Percentiles rank a stretch among this genome's conserved stretches.
These are phyloP conservation scores for Lecanosticta acicola DNA, from an alignment of 2,329 filamentous ascomycete species.

Conservation along the genomic window DNA sequence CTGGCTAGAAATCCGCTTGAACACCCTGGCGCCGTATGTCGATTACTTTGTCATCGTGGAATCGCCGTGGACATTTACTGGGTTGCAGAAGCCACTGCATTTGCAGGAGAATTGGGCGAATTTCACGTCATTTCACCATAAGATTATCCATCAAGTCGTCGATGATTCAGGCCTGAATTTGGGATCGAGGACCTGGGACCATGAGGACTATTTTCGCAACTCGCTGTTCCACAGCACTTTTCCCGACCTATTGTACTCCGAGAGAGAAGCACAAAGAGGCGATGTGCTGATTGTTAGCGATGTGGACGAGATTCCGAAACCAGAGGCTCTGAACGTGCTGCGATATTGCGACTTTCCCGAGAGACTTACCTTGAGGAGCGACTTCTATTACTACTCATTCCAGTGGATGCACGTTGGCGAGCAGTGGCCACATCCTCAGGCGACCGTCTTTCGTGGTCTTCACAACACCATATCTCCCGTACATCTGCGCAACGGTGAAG, in stretches of 20 bases:
- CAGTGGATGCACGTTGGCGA: slow-evolving; percentile 27
- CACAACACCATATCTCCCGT: slow-evolving; percentile 48
- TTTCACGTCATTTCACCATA: slow-evolving; percentile 51
- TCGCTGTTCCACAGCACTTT: slow-evolving; percentile 55
- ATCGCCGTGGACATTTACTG: slow-evolving; percentile 54
- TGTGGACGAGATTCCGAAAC: slow-evolving; percentile 54
- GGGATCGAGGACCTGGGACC: slow-evolving; percentile 44
- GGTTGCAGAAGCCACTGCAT: slow-evolving; percentile 49
- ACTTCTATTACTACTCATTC: slow-evolving; percentile 30
- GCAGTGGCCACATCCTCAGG: slow-evolving; percentile 56
- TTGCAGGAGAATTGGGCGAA: slow-evolving; percentile 49
- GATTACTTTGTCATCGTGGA: slow-evolving; percentile 64
- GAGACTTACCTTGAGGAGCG: slow-evolving; percentile 24
- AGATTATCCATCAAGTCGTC: slow-evolving; percentile 57
- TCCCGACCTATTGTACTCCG: slow-evolving; percentile 40
- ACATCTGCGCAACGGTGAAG: slow-evolving; percentile 47
- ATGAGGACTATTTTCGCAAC: slow-evolving; percentile 52
- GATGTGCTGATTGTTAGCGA: slow-evolving; percentile 58
- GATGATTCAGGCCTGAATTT: slow-evolving; percentile 38
- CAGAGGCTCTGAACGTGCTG: slow-evolving; percentile 21
- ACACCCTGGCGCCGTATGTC: slow-evolving; percentile 52
- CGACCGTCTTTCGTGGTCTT: slow-evolving; percentile 49
- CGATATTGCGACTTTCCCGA: slow-evolving; percentile 25
- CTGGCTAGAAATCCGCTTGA: slow-evolving; percentile 59
- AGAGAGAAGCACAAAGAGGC: slow-evolving; percentile 40